These are phyloP conservation scores for Marasmius oreades DNA, from an alignment of 1,284 basidiomycete genomes.

Conservation along the genomic window DNA sequence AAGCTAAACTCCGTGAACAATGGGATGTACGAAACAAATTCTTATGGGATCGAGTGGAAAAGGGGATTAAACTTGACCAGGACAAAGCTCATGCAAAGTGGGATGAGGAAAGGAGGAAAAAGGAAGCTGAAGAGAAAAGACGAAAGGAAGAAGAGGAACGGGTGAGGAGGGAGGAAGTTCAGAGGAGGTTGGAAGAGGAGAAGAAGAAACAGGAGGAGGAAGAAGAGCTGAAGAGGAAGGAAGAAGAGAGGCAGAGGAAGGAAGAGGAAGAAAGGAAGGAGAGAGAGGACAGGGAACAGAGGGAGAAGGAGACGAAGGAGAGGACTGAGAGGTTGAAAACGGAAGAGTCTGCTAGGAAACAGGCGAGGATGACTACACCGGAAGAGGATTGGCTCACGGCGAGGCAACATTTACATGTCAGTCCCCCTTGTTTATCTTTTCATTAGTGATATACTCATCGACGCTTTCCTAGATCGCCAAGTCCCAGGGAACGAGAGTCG, in stretches of 20 bases:
- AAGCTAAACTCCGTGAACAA: conserved; percentile 38
- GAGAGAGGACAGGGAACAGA: conserved; percentile 31
- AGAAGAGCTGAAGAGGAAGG: conserved; percentile 23
- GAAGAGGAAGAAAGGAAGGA: conserved; percentile 30
- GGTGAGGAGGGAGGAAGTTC: conserved; percentile 26
- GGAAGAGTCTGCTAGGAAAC: conserved; percentile 28
- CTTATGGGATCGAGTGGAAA: conserved; percentile 60
- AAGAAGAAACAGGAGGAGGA: conserved; percentile 27
- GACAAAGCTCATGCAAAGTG: conserved; percentile 49
- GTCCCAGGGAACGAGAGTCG: conserved; percentile 62
- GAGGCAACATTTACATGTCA: conserved; percentile 57
- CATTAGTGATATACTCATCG: conserved; percentile 6
- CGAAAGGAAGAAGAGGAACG: conserved; percentile 38
- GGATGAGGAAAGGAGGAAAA: conserved; percentile 42
- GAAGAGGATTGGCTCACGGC: conserved; percentile 70
- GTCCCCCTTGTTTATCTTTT: conserved; percentile 14
- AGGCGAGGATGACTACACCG: conserved; percentile 47
- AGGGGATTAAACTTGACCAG: conserved; percentile 61
- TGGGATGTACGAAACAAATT: conserved; percentile 52
- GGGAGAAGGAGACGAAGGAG: conserved; percentile 27
- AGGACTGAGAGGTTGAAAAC: conserved; percentile 29
- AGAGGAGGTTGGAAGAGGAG: conserved; percentile 32
- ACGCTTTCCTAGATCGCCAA: conserved; percentile 58
- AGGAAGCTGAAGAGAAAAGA: conserved; percentile 34
- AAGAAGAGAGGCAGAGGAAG: conserved; percentile 22